These are phyloP conservation scores for Trifolium dubium DNA, from an alignment of 306 rosid genomes.

Conservation along the genomic window DNA sequence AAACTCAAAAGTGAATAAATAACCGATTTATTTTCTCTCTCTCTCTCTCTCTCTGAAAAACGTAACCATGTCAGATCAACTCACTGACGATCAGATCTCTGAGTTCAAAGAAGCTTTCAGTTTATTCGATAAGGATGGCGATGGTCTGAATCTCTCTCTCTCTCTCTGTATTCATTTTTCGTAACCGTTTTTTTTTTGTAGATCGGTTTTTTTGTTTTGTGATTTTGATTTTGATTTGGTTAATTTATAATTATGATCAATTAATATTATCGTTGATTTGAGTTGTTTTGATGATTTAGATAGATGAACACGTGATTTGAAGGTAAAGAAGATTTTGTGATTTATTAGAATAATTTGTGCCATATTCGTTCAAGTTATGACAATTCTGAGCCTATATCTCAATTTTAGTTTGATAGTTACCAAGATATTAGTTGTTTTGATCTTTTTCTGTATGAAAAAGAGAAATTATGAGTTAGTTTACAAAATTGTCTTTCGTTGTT, in stretches of 20 bases:
- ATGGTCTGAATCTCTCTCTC: slow-evolving; percentile 52
- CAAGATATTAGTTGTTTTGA: no score
- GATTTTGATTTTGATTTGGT: neutral
- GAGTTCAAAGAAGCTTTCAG: slow-evolving; percentile 84
- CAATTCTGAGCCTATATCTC: neutral
- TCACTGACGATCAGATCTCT: slow-evolving; percentile 79
- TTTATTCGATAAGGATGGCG: slow-evolving; percentile 78
- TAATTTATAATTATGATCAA: neutral
- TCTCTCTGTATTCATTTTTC: neutral
- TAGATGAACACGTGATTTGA: neutral
- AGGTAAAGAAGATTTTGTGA: neutral
- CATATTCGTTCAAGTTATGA: neutral
- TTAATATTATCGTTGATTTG: neutral
- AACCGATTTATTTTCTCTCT: slow-evolving; percentile 24
- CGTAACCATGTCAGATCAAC: slow-evolving; percentile 68
- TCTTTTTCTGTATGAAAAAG: no score
- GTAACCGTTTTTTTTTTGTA: neutral
- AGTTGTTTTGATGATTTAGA: slow-evolving; percentile 16
- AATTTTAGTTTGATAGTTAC: neutral
- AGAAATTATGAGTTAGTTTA: no score
- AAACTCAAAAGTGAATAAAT: neutral
- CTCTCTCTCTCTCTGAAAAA: no score
- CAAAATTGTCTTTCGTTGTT: no score
- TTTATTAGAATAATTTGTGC: neutral
- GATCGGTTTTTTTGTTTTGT: slow-evolving; percentile 31